A percentile compares a stretch with the other conserved stretches of the same genome.
phyloP scores from a whole-genome alignment of 106 monocot genomes.

The Acanthochlamys bracteata region DNA sequence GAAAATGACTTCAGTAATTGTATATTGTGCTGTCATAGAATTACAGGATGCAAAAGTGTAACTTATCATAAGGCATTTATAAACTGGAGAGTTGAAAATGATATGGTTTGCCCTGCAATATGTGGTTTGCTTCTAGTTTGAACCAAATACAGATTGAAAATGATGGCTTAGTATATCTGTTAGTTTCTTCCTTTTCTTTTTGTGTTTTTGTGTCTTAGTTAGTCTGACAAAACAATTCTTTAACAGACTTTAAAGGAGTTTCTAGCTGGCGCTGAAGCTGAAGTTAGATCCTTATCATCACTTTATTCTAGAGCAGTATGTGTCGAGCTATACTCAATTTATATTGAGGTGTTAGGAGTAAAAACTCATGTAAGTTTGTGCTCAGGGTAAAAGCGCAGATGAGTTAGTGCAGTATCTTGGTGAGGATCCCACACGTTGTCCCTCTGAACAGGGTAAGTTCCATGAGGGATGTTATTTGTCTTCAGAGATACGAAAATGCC shows the following conservation, averaged over 20 bases:
- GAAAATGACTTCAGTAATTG: too few species aligned
- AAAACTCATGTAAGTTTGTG: neutral
- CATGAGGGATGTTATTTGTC: neutral
- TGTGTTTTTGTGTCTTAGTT: neutral
- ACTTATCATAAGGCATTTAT: too few species aligned
- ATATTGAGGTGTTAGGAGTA: neutral
- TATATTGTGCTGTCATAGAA: too few species aligned
- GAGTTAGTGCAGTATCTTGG: conserved; percentile 46
- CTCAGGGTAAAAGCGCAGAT: conserved; percentile 66
- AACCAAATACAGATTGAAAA: too few species aligned
- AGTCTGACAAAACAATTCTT: neutral
- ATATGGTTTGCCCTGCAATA: too few species aligned
- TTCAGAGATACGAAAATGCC: neutral
- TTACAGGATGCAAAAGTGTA: too few species aligned
- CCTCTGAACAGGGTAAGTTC: conserved; percentile 58
- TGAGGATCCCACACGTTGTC: conserved; percentile 53
- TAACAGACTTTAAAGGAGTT: conserved; percentile 47
- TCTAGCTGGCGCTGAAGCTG: conserved; percentile 36
- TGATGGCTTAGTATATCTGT: too few species aligned
- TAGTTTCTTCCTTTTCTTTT: neutral
- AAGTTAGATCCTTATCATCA: conserved; percentile 41
- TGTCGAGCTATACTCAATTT: neutral
- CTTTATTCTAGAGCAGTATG: conserved; percentile 51
- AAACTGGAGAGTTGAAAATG: too few species aligned
- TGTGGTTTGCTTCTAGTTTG: too few species aligned